Evolutionary conservation across 208 protist genomes (phyloP).

Genomic region (Eutreptiella sp.): DNA sequence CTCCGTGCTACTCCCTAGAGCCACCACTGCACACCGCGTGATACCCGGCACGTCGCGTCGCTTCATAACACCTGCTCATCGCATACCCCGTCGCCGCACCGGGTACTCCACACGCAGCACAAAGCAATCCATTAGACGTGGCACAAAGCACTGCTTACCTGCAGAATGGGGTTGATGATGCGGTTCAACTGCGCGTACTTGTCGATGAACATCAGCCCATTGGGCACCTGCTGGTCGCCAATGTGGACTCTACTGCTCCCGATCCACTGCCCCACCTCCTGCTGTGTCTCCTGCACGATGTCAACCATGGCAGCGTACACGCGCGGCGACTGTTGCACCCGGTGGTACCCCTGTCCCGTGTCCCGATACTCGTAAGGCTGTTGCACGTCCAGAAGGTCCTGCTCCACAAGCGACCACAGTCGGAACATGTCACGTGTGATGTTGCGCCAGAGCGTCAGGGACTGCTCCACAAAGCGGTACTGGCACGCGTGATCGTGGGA

Average conservation of each 20-base stretch:
- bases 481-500: conserved; percentile 87
- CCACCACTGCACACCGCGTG: too few relatives aligned
- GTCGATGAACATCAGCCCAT: conserved; percentile 68
- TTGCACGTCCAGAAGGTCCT: conserved; percentile 76
- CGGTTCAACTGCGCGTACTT: conserved; percentile 66
- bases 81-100: too few relatives aligned
- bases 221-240: conserved; percentile 67
- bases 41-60: too few relatives aligned
- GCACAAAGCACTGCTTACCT: too few relatives aligned
- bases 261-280: conserved; percentile 59
- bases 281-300: conserved; percentile 74
- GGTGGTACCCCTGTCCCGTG: conserved; percentile 89
- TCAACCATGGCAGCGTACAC: conserved; percentile 69
- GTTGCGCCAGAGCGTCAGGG: conserved; percentile 88
- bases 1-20: too few relatives aligned
- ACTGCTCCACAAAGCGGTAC: conserved; percentile 91
- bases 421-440: conserved; percentile 74
- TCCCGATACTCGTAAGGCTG: conserved; percentile 71
- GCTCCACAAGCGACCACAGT: conserved; percentile 84
- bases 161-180: conserved; percentile 54
- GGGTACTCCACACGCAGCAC: too few relatives aligned
- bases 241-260: conserved; percentile 58
- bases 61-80: too few relatives aligned
- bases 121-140: too few relatives aligned
- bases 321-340: conserved; percentile 78